These are phyloP conservation scores for Fusarium xyrophilum DNA, from an alignment of 2,329 filamentous ascomycete genomes.

Conservation along the genomic window DNA sequence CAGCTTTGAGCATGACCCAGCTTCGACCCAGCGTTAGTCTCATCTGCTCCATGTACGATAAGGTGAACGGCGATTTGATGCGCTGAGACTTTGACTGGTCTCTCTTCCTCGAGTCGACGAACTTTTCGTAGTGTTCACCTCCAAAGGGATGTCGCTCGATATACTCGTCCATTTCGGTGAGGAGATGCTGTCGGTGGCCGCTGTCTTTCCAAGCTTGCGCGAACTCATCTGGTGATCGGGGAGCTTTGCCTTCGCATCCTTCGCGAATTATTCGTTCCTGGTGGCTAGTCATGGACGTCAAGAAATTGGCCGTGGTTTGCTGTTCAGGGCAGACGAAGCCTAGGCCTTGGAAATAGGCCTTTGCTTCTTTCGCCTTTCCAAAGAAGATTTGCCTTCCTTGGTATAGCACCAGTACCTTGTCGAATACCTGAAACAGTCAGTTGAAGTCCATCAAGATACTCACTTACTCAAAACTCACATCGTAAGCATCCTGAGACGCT, in stretches of 20 bases:
- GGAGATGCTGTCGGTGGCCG: constrained; percentile 33
- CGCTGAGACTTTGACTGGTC: constrained; percentile 39
- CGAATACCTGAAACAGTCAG: constrained; percentile 56
- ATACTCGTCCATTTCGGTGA: constrained; percentile 45
- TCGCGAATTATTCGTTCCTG: constrained; percentile 45
- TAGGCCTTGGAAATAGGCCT: constrained; percentile 40
- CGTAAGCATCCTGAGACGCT: constrained; percentile 53
- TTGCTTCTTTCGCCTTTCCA: constrained; percentile 38
- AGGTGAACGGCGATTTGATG: constrained; percentile 26
- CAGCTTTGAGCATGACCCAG: constrained; percentile 36
- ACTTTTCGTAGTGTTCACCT: constrained; percentile 39
- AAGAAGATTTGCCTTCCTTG: constrained; percentile 70
- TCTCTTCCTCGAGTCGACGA: constrained; percentile 32
- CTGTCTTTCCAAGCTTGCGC: constrained; percentile 46
- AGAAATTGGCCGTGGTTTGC: constrained; percentile 74
- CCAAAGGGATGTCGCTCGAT: constrained; percentile 35
- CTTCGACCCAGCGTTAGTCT: constrained; percentile 27
- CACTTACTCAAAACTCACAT: constrained; percentile 22
- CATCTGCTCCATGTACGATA: constrained; percentile 35
- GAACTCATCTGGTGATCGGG: constrained; percentile 48
- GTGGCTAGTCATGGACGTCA: constrained; percentile 60
- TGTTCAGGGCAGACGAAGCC: constrained; percentile 65
- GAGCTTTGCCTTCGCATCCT: constrained; percentile 45
- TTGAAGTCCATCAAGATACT: accelerated
- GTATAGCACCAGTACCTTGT: constrained; percentile 73